Conservation (phyloP, 106 monocot species). For the Allium fistulosum region DNA sequence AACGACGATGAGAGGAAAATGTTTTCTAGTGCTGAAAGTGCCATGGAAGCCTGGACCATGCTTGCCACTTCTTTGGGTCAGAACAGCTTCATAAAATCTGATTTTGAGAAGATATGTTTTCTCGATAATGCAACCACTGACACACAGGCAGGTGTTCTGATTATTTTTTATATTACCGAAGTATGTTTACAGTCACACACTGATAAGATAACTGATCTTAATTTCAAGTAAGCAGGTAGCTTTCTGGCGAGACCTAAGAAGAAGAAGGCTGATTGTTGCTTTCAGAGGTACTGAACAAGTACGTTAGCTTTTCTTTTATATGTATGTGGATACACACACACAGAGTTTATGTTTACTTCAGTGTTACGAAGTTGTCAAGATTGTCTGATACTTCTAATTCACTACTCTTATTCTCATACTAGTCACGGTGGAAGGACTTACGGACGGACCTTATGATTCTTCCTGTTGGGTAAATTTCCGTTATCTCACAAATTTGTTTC, state of each 20-base stretch:
- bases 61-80: constrained; percentile 85
- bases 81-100: constrained; percentile 90
- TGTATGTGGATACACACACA: too few species aligned
- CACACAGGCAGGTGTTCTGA: constrained; percentile 55
- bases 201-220: neutral
- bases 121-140: constrained; percentile 89
- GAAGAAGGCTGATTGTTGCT: constrained; percentile 74
- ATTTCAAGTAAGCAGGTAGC: constrained; percentile 51
- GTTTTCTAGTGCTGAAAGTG: constrained; percentile 93
- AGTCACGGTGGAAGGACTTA: constrained; percentile 91
- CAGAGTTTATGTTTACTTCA: neutral
- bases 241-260: constrained; percentile 74
- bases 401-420: neutral
- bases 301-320: constrained; percentile 2
- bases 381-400: neutral
- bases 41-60: constrained; percentile 99
- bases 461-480: constrained; percentile 56
- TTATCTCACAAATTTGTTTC: neutral
- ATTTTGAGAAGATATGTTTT: constrained; percentile 96
- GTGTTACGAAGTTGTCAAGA: neutral
- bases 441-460: constrained; percentile 84
- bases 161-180: neutral
- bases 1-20: constrained; percentile 50
- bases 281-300: constrained; percentile 99
- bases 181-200: neutral